Evolutionary conservation across 169 alveolate genomes (phyloP).

Genomic region (Neospora caninum): DNA sequence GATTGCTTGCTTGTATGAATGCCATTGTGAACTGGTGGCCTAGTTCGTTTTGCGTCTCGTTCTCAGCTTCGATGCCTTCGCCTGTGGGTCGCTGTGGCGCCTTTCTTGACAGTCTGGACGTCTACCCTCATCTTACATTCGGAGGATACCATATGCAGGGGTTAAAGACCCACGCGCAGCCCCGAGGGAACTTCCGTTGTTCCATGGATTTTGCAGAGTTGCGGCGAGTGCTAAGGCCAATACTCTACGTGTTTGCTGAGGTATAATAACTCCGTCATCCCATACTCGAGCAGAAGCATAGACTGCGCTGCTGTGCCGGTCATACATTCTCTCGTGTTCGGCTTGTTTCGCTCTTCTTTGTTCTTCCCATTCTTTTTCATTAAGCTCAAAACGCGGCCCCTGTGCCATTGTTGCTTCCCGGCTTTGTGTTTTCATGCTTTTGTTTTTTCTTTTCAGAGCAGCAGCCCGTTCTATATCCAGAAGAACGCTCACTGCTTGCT

Average conservation of each 20-base stretch:
- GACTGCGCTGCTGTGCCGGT: constrained; percentile 78
- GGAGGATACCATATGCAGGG: not conserved
- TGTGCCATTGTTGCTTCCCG: not conserved
- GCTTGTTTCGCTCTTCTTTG: constrained; percentile 42
- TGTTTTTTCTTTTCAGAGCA: not conserved
- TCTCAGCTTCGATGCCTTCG: too few relatives aligned
- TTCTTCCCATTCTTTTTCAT: constrained; percentile 54
- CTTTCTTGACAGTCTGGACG: too few relatives aligned
- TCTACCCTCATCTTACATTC: not conserved
- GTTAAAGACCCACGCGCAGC: not conserved
- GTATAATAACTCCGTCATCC: constrained; percentile 88
- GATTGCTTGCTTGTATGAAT: too few relatives aligned
- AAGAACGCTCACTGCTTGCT: constrained; percentile 75
- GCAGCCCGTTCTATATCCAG: constrained; percentile 46
- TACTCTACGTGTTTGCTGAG: constrained; percentile 77
- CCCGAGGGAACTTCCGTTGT: not conserved
- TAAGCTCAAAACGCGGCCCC: not conserved
- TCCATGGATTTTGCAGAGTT: constrained; percentile 7
- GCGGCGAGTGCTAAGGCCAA: constrained; percentile 68
- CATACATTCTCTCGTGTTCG: constrained; percentile 74
- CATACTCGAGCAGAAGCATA: constrained; percentile 84
- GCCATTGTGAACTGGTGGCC: too few relatives aligned
- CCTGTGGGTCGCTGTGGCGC: too few relatives aligned
- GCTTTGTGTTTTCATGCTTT: too few relatives aligned
- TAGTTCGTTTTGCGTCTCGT: too few relatives aligned